Evolutionary conservation across 352 stramenopile genomes (phyloP).

Genomic region (Phytophthora ramorum): DNA sequence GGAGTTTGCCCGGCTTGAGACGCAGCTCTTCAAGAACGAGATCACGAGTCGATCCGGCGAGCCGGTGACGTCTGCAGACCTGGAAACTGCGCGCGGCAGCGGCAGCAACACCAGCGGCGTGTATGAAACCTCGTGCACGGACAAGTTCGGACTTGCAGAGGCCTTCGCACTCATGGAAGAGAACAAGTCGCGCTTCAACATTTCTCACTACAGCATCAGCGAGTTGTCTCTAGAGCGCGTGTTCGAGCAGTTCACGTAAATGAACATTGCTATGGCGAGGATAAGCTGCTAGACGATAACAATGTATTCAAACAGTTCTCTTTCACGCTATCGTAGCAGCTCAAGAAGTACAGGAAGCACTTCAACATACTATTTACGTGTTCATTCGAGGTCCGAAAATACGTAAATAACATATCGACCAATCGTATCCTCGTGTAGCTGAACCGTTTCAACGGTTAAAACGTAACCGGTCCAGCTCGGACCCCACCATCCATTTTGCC

Average conservation of each 20-base stretch:
- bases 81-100: constrained; percentile 59
- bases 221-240: constrained; percentile 93
- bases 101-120: constrained; percentile 60
- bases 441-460: constrained; percentile 22
- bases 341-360: neutral
- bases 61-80: constrained; percentile 49
- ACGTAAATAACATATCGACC: constrained; percentile 5
- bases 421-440: neutral
- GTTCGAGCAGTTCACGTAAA: constrained; percentile 92
- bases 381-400: neutral
- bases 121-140: constrained; percentile 78
- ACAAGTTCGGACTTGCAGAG: constrained; percentile 70
- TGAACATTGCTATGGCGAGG: neutral
- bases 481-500: constrained; percentile 34
- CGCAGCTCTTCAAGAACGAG: constrained; percentile 53
- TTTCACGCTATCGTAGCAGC: neutral
- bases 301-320: neutral
- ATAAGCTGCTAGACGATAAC: neutral
- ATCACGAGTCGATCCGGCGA: constrained; percentile 55
- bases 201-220: constrained; percentile 92
- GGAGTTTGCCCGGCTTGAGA: constrained; percentile 65
- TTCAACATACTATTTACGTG: neutral
- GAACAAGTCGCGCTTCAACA: constrained; percentile 70
- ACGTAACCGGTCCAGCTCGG: constrained; percentile 27
- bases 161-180: constrained; percentile 85